Base-by-base conservation (phyloP, 169 alveolate species). In the Eimeria nieschulzi region DNA sequence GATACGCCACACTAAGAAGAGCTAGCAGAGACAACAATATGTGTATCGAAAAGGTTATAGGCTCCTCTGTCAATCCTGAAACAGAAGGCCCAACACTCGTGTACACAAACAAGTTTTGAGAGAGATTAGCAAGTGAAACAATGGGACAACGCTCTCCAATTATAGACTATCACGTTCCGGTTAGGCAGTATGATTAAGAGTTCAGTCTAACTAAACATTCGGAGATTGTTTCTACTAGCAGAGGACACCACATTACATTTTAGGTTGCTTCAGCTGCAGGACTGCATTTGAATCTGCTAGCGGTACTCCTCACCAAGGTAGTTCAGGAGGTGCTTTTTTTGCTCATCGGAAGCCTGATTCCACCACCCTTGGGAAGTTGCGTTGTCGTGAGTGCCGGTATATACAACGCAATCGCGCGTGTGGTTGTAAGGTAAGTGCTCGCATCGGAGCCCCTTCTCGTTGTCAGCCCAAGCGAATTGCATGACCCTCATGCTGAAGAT, bases 381-480 rank as follows among this genome's bases (percentile, higher is more conserved):
- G 59, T 90, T 90, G 90, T 90, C 93, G 17, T 90, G 93, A 10
- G 93, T 90, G 63, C 93, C 93, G 39, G 93, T 78, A 21, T 90
- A 79, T 9, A 90, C 93, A 17, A 80, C 84, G 25, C 93, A 79
- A 25, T 90, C 86, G 19, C 91, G 76, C 53, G 93, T 79, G 54
- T 78, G 84, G 25, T 90, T 90, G 90, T 90, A 79, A 23, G 93
- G 93, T 71, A 90, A 70, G 72, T 90, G 93, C 51, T 90, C 91
- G 91, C 93, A 79, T 55, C 84, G 86, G 71, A 73, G 83, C 19
- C 93, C 93, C 56, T 79, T 79, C 19, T 88, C 93, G 23, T 75
- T 63, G 59, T 88, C 93, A 10, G 76, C 93, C 93, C 93, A 90
- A 17, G 93, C 93, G 70, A 90, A 90, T 23, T 90, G 93, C 93